Base-by-base conservation (phyloP, 2,329 filamentous ascomycete species). In the Apiospora malaysiana region DNA sequence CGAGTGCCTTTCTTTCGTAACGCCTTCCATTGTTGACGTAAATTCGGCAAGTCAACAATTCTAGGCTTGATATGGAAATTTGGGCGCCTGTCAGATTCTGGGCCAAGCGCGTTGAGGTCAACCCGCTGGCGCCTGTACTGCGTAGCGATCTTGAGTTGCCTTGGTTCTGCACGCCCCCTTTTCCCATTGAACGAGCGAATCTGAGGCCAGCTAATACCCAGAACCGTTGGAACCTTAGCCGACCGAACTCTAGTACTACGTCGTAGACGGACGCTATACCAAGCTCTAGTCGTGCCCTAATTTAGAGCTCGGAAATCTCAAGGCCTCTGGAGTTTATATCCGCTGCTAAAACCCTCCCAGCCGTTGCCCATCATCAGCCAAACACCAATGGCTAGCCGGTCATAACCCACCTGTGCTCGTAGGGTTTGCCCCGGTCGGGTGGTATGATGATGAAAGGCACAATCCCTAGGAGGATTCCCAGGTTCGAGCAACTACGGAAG, bases 171-270 rank as follows among this genome's bases (percentile, higher is more conserved):
- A 37, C 18, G 27, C 51, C 32, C 51, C 56, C 10, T 63, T 40
- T n/a, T 23, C 56, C n/a, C 12, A 45, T 21, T n/a, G 56, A 32
- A 37, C 56, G 18, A n/a, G 56, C 32, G 18, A 12, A 32, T 5
- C 56, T 63, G 56, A 63, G 16, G 56, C 32, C 56, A n/a, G 56
- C 1, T 63, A 32, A 63, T 63, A 18, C 16, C 21, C 18, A 40
- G 56, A 63, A 63, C 56, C 56, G 56, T 40, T 63, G 56, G 4
- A 63, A 63, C 56, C 9, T 40, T 63, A 40, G 40, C 21, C 27
- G 18, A n/a, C 56, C 18, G 56, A 63, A 40, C 56, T 10, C 32
- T n/a, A n/a, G n/a, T n/a, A n/a, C n/a, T n/a, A n/a, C n/a, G n/a
- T 63, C 18, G 56, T 63, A 63, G 56, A 40, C 56, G 27, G 27